Percentiles rank a stretch among this genome's conserved stretches.
phyloP scores from a whole-genome alignment of 495 filamentous ascomycete species.

The Neurospora sp. region DNA sequence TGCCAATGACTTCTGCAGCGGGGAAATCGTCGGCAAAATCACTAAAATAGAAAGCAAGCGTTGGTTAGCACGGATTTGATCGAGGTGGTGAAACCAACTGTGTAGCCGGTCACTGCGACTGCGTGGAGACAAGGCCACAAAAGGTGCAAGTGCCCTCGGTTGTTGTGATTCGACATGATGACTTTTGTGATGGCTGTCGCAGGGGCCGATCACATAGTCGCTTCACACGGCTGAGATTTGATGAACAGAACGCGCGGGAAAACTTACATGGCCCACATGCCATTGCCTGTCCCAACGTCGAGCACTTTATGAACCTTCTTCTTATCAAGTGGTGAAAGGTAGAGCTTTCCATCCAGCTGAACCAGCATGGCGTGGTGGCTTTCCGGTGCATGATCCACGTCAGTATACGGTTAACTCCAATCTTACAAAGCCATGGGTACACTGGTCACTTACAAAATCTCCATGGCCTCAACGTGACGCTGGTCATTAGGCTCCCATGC shows the following conservation, averaged over 20 bases:
- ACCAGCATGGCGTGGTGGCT: constrained; percentile 23
- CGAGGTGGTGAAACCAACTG: background rate
- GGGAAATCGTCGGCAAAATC: constrained; percentile 39
- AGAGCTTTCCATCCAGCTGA: constrained; percentile 41
- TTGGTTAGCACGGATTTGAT: background rate
- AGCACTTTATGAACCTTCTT: constrained; percentile 27
- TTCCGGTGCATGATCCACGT: background rate
- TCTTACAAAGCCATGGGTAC: background rate
- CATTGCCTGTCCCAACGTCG: constrained; percentile 29
- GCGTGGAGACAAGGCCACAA: background rate
- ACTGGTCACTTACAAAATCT: constrained; percentile 6
- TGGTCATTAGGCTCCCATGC: constrained; percentile 19
- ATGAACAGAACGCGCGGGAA: background rate
- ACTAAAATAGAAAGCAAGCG: background rate
- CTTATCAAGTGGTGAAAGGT: constrained; percentile 41
- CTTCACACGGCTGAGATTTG: background rate
- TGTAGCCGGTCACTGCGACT: background rate
- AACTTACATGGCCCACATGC: constrained; percentile 28
- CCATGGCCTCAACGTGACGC: constrained; percentile 12
- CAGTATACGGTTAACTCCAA: background rate
- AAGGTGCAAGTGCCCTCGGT: background rate
- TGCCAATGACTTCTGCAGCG: constrained; percentile 42
- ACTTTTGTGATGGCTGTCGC: background rate
- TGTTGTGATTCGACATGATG: background rate
- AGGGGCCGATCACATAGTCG: background rate